Conservation (phyloP, 495 filamentous ascomycete genomes). For the Penicillium arizonense region DNA sequence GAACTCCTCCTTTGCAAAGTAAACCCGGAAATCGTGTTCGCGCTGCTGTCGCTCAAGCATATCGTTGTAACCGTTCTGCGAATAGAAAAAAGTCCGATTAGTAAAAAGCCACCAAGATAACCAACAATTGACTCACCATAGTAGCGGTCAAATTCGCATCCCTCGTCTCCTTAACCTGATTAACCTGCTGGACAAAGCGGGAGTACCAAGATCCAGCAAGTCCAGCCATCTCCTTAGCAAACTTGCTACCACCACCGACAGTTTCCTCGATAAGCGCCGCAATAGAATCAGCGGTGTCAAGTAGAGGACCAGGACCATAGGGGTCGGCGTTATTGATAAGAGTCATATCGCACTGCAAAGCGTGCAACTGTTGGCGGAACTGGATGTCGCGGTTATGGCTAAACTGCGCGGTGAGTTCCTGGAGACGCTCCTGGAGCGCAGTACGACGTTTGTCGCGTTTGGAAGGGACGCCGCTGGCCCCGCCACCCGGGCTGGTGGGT, state of each 20-base stretch:
- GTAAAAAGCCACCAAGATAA: background rate
- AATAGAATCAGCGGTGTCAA: conserved; percentile 67
- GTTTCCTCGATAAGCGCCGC: conserved; percentile 60
- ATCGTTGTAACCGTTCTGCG: conserved; percentile 41
- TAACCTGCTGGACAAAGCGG: conserved; percentile 78
- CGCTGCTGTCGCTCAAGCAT: conserved; percentile 39
- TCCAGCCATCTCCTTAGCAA: conserved; percentile 56
- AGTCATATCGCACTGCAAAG: conserved; percentile 84
- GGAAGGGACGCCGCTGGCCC: conserved; percentile 46
- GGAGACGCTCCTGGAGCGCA: conserved; percentile 70
- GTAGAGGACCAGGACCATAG: conserved; percentile 68
- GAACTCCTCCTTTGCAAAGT: conserved; percentile 81
- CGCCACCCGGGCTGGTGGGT: conserved; percentile 35
- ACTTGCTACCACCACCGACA: conserved; percentile 48
- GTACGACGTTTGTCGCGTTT: conserved; percentile 91
- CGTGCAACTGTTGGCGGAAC: conserved; percentile 85
- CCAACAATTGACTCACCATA: conserved; percentile 56
- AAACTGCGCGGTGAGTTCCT: conserved; percentile 70
- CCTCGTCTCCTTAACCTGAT: conserved; percentile 77
- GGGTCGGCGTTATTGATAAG: conserved; percentile 81
- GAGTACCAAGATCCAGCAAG: conserved; percentile 78
- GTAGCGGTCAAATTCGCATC: conserved; percentile 75
- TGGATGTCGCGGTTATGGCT: conserved; percentile 75
- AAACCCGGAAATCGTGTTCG: conserved; percentile 52
- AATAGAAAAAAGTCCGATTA: background rate